Evolutionary conservation across 2,329 filamentous ascomycete genomes (phyloP).

Genomic region (Cryphonectria carpinicola): DNA sequence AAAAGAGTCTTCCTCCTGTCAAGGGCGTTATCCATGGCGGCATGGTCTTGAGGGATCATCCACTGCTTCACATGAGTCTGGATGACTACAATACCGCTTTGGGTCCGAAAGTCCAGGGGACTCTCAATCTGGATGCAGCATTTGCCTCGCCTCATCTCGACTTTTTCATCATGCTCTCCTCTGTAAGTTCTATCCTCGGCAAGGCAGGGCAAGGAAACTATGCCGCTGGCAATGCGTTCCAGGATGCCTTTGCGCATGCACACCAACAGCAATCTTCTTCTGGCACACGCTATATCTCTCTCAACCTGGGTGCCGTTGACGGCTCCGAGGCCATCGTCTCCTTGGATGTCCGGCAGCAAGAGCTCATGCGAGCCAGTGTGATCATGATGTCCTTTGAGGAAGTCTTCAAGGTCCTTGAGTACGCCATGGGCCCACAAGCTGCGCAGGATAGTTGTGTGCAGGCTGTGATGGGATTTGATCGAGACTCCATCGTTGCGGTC

Average conservation of each 20-base stretch:
- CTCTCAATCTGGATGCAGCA: slow-evolving; percentile 33
- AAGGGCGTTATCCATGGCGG: slow-evolving; percentile 48
- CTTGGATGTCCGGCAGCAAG: background rate
- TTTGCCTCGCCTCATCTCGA: slow-evolving; percentile 32
- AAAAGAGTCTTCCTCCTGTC: slow-evolving; percentile 38
- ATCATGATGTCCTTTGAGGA: slow-evolving; percentile 32
- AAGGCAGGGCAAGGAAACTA: slow-evolving; percentile 45
- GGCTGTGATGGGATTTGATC: slow-evolving; percentile 31
- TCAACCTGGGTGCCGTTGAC: slow-evolving; percentile 20
- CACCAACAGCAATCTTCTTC: background rate
- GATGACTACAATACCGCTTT: slow-evolving; percentile 20
- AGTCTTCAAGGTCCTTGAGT: slow-evolving; percentile 32
- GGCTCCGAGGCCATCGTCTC: slow-evolving; percentile 17
- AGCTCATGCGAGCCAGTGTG: slow-evolving; percentile 4
- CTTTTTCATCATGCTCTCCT: slow-evolving; percentile 48
- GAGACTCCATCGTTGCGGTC: slow-evolving; percentile 31
- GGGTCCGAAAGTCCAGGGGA: slow-evolving; percentile 29
- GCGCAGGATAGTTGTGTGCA: slow-evolving; percentile 30
- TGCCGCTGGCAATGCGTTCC: slow-evolving; percentile 43
- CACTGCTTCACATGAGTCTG: slow-evolving; percentile 15
- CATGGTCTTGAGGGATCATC: slow-evolving; percentile 42
- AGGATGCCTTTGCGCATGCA: slow-evolving; percentile 32
- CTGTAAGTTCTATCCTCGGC: slow-evolving; percentile 42
- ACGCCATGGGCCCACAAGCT: slow-evolving; percentile 31
- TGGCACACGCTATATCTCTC: slow-evolving; percentile 23